Percentiles rank a stretch among this genome's conserved stretches.
phyloP scores from a whole-genome alignment of 2,329 filamentous ascomycete genomes.

The Tolypocladium capitatum region DNA sequence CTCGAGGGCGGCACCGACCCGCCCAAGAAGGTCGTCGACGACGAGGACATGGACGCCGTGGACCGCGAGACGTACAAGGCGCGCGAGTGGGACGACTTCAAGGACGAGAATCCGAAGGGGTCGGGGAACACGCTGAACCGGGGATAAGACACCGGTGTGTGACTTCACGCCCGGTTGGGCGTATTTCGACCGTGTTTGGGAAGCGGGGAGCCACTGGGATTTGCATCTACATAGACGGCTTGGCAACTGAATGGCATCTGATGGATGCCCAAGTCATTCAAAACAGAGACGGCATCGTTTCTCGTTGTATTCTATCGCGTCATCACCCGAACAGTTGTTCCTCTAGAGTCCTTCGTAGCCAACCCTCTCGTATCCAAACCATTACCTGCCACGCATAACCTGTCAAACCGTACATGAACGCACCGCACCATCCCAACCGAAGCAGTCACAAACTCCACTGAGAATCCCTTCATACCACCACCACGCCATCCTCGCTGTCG shows the following conservation, averaged over 20 bases:
- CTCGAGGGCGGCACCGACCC: slow-evolving; percentile 81
- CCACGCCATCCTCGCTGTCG: slow-evolving; percentile 5
- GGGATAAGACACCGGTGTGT: slow-evolving; percentile 25
- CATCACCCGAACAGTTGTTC: not conserved
- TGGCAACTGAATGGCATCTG: not conserved
- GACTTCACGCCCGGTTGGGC: not conserved
- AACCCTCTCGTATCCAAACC: not conserved
- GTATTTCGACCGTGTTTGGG: not conserved
- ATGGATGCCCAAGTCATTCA: not conserved
- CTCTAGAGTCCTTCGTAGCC: not conserved
- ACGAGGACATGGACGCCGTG: slow-evolving; percentile 78
- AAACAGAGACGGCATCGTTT: not conserved
- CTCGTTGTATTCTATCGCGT: not conserved
- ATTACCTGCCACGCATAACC: not conserved
- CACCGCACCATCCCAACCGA: too few relatives aligned
- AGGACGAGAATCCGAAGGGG: slow-evolving; percentile 75
- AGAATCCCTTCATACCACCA: not conserved
- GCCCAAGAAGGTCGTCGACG: slow-evolving; percentile 59
- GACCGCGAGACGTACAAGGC: slow-evolving; percentile 91
- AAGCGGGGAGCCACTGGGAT: not conserved
- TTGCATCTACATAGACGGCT: not conserved
- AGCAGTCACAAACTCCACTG: not conserved
- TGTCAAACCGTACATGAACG: too few relatives aligned
- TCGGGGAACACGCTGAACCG: slow-evolving; percentile 74
- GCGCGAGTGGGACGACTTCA: slow-evolving; percentile 88